Conservation (phyloP, 2,329 filamentous ascomycete species). For the Xylaria sp. region DNA sequence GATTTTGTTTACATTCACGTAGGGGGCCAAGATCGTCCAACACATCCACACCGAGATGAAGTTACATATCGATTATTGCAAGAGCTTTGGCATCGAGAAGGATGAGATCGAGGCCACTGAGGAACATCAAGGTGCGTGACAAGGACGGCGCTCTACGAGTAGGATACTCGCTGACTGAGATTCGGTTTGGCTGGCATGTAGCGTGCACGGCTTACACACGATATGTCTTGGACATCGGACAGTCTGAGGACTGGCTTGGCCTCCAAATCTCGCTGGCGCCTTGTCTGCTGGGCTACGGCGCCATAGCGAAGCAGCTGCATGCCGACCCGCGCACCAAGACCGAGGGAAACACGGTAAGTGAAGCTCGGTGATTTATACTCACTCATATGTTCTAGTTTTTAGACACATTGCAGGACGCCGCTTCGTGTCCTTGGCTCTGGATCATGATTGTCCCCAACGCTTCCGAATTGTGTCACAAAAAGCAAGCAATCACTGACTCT, state of each 20-base stretch:
- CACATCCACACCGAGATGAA: conserved; percentile 81
- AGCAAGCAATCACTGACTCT: neutral
- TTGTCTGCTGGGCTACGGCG: conserved; percentile 87
- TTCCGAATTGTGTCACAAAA: neutral
- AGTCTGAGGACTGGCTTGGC: conserved; percentile 85
- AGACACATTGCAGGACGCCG: neutral
- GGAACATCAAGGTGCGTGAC: conserved; percentile 70
- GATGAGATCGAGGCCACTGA: conserved; percentile 73
- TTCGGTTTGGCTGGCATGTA: conserved; percentile 19
- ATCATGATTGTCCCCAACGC: neutral
- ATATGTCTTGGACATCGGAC: conserved; percentile 87
- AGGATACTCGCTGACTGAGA: neutral
- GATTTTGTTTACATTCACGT: conserved; percentile 7
- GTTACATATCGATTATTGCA: conserved; percentile 83
- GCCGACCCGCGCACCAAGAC: conserved; percentile 64
- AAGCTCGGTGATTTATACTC: neutral
- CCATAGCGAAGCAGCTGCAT: conserved; percentile 74
- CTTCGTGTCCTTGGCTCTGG: neutral
- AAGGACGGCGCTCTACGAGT: neutral
- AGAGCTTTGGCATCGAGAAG: conserved; percentile 76
- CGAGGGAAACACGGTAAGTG: conserved; percentile 60
- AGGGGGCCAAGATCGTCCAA: conserved; percentile 72
- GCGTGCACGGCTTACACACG: conserved; percentile 71
- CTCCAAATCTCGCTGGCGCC: conserved; percentile 85
- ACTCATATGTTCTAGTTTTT: neutral